Evolutionary conservation across 495 filamentous ascomycete species (phyloP).

Genomic region (Symbiotaphrina buchneri): DNA sequence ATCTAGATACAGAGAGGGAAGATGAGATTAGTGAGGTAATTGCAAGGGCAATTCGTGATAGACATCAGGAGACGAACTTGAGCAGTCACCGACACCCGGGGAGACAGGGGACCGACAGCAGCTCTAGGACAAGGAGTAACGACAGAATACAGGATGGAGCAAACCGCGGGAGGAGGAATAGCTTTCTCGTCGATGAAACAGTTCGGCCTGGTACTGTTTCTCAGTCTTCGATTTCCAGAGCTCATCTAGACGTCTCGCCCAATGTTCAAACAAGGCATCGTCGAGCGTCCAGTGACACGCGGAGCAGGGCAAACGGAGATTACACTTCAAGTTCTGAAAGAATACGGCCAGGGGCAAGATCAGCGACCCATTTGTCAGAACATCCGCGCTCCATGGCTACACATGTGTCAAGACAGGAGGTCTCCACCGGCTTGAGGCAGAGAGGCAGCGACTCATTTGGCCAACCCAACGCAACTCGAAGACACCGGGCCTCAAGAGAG

Average conservation of each 20-base stretch:
- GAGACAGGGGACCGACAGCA: no score
- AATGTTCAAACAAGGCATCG: not conserved
- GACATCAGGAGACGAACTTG: no score
- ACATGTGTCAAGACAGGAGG: no score
- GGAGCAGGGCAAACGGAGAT: not conserved
- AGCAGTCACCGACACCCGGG: no score
- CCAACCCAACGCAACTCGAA: no score
- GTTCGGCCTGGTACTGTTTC: not conserved
- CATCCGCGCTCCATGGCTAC: not conserved
- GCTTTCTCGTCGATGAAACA: no score
- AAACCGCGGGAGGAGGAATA: no score
- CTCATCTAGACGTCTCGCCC: not conserved
- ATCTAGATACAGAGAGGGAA: slow-evolving; percentile 52
- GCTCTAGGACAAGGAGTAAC: no score
- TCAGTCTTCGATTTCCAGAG: not conserved
- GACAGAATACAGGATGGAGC: slow-evolving; percentile 1
- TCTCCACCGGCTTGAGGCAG: no score
- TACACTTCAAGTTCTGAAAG: not conserved
- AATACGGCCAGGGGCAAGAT: not conserved
- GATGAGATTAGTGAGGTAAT: slow-evolving; percentile 77
- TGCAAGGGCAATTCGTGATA: slow-evolving; percentile 70
- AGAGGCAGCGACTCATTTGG: no score
- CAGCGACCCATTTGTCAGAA: not conserved
- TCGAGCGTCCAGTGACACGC: not conserved
- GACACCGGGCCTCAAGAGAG: no score